Evolutionary conservation across 2,329 filamentous ascomycete genomes (phyloP).

Genomic region (Fusarium oxysporum): DNA sequence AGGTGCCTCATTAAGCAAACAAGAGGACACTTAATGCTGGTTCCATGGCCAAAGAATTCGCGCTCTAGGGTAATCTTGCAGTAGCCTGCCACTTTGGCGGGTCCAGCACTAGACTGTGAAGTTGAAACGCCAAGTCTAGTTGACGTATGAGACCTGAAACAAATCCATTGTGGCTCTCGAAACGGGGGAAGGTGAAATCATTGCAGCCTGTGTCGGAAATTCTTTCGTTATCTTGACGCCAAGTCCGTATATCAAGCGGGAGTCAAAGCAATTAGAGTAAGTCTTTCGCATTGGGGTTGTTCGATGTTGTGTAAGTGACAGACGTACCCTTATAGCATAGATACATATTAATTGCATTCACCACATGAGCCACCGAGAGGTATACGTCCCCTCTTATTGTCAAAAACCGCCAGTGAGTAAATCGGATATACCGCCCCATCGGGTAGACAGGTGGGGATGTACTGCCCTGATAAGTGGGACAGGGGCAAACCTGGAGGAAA

Average conservation of each 20-base stretch:
- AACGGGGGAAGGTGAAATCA: not conserved
- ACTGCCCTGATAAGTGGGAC: not conserved
- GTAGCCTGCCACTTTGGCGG: not conserved
- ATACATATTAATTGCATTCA: not conserved
- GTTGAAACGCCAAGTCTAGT: not conserved
- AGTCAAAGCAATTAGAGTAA: not conserved
- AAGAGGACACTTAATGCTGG: not conserved
- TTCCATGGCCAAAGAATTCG: not conserved
- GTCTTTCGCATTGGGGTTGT: not conserved
- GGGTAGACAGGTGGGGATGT: not conserved
- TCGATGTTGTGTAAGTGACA: not conserved
- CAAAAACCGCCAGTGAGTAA: not conserved
- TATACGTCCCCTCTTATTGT: not conserved
- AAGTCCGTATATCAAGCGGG: not conserved
- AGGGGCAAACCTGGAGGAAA: not conserved
- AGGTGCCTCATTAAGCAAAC: accelerated
- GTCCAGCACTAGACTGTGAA: not conserved
- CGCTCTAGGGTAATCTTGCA: not conserved
- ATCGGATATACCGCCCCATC: not conserved
- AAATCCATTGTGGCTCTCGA: not conserved
- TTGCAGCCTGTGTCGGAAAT: not conserved
- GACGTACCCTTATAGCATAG: not conserved
- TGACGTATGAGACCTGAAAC: not conserved
- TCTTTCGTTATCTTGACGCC: not conserved
- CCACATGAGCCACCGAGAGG: not conserved